These are phyloP conservation scores for Brassica balearica DNA, from an alignment of 441 rosid genomes.

Conservation along the genomic window DNA sequence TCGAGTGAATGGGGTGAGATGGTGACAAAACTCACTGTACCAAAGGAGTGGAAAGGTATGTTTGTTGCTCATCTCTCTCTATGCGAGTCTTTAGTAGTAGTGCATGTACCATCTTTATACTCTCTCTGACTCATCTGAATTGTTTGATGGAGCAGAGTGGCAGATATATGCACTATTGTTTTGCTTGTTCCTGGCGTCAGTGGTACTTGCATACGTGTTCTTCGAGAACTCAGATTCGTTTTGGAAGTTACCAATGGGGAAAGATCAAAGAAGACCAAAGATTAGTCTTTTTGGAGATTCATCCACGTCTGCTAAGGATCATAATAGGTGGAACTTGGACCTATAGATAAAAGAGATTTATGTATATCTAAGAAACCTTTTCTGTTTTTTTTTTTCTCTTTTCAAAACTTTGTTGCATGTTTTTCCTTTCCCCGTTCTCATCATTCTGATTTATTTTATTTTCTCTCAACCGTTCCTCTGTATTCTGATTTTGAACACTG, in stretches of 20 bases:
- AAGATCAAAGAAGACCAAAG: slow-evolving; percentile 65
- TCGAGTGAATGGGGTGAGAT: slow-evolving; percentile 91
- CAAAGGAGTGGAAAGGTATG: slow-evolving; percentile 99
- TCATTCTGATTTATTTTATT: neutral
- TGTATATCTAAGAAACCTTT: slow-evolving; percentile 16
- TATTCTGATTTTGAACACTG: neutral
- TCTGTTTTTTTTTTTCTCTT: neutral
- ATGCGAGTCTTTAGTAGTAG: too few species aligned
- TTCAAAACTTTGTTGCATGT: slow-evolving; percentile 14
- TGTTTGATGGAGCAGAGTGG: slow-evolving; percentile 69
- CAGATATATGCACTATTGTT: slow-evolving; percentile 80
- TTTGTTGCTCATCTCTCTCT: slow-evolving; percentile 28
- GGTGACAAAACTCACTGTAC: slow-evolving; percentile 83
- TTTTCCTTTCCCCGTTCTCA: slow-evolving; percentile 5
- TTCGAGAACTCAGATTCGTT: slow-evolving; percentile 89
- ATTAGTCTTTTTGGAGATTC: slow-evolving; percentile 63
- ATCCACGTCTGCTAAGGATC: slow-evolving; percentile 70
- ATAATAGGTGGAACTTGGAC: slow-evolving; percentile 58
- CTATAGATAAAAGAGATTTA: slow-evolving; percentile 51
- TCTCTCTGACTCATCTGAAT: neutral
- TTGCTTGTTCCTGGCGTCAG: slow-evolving; percentile 86
- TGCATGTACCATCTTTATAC: neutral
- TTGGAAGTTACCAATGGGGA: slow-evolving; percentile 76
- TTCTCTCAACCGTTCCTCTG: neutral
- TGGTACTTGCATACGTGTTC: slow-evolving; percentile 76